These are phyloP conservation scores for Coniochaeta ligniaria DNA, from an alignment of 2,329 filamentous ascomycete genomes.

Conservation along the genomic window DNA sequence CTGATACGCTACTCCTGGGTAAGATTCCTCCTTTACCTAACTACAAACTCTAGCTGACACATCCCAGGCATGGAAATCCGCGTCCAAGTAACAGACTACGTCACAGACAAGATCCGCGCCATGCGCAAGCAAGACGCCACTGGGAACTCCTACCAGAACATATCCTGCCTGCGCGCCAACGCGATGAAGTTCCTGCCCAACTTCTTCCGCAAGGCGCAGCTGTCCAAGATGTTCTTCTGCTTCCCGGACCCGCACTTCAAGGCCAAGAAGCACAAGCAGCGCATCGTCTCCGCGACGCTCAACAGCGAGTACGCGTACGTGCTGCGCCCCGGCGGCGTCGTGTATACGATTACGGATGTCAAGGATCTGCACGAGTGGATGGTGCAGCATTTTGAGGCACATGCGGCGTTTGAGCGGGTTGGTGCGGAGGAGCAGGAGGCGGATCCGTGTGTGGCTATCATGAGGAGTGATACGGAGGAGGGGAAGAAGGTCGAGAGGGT, in stretches of 20 bases:
- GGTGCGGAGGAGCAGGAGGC: conserved; percentile 57
- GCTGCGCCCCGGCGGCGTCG: conserved; percentile 70
- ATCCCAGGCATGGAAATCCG: conserved; percentile 83
- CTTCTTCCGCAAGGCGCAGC: conserved; percentile 76
- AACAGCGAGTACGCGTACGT: conserved; percentile 93
- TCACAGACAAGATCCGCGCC: conserved; percentile 79
- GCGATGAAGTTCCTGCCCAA: conserved; percentile 99
- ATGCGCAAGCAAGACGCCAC: conserved; percentile 59
- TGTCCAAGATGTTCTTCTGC: conserved; percentile 92
- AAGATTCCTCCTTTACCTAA: conserved; percentile 19
- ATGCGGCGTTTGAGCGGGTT: conserved; percentile 73
- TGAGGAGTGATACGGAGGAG: conserved; percentile 86
- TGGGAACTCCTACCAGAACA: conserved; percentile 66
- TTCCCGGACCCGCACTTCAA: conserved; percentile 99
- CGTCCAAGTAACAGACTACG: conserved; percentile 81
- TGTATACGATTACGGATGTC: conserved; percentile 97
- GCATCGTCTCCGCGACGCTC: conserved; percentile 83
- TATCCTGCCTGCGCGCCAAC: conserved; percentile 83
- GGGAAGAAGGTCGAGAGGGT: conserved; percentile 94
- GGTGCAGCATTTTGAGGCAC: conserved; percentile 73
- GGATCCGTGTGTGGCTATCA: conserved; percentile 66
- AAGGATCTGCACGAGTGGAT: conserved; percentile 93
- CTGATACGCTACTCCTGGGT: conserved; percentile 79
- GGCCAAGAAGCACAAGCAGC: conserved; percentile 89
- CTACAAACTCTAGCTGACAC: conserved; percentile 3